Percentiles rank a stretch among this genome's conserved stretches.
Evolutionary conservation across 805 yeast species (phyloP).

Genomic region (Hanseniaspora mollemarum): DNA sequence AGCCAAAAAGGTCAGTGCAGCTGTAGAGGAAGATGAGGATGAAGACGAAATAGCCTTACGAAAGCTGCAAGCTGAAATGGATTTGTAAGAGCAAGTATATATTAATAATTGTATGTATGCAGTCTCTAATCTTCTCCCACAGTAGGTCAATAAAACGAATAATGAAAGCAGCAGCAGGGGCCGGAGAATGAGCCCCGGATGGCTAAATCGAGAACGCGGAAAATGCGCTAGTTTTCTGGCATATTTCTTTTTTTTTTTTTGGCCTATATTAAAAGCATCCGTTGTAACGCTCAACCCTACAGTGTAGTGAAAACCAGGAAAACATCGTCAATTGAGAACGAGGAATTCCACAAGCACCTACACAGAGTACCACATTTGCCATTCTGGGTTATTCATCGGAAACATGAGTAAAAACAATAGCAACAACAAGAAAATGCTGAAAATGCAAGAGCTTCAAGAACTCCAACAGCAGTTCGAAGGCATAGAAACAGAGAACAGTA

Average conservation of each 20-base stretch:
- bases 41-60: constrained; percentile 75
- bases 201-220: no score
- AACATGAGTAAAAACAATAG: neutral
- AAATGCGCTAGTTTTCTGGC: no score
- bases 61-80: constrained; percentile 80
- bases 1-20: constrained; percentile 18
- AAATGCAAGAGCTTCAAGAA: constrained; percentile 18
- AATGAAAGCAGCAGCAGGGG: no score
- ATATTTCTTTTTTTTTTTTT: neutral
- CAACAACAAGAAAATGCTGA: constrained; percentile 19
- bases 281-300: neutral
- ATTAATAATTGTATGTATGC: neutral
- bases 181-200: no score
- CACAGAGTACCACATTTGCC: no score
- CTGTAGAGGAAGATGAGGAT: constrained; percentile 45
- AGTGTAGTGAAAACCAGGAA: no score
- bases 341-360: no score
- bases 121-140: no score
- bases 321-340: no score
- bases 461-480: constrained; percentile 23
- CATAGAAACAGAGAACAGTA: constrained; percentile 24
- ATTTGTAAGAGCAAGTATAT: constrained; percentile 39
- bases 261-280: no score
- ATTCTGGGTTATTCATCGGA: no score
- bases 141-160: no score